A percentile compares a stretch with the other conserved stretches of the same genome.
Evolutionary conservation across 73 alveolate species (phyloP).

Genomic region (Blepharisma stoltei): DNA sequence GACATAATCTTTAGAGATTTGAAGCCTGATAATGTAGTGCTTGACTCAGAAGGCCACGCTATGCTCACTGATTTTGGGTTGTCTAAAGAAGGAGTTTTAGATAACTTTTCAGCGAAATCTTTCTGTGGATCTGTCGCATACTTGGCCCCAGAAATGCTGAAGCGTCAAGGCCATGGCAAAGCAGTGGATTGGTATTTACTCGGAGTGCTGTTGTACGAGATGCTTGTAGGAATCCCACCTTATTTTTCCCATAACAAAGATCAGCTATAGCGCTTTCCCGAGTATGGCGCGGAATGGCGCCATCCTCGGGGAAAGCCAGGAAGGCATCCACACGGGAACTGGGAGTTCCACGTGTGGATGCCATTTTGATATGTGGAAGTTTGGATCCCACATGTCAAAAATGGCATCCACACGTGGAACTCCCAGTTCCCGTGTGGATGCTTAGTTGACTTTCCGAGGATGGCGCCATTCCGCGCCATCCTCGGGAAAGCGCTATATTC

Average conservation of each 20-base stretch:
- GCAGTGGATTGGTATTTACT: slow-evolving; percentile 90
- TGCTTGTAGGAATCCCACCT: slow-evolving; percentile 86
- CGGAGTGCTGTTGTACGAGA: slow-evolving; percentile 86
- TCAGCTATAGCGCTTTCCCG: no score
- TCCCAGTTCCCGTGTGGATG: no score
- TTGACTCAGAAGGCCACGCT: slow-evolving; percentile 95
- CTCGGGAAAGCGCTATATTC: no score
- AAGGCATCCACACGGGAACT: no score
- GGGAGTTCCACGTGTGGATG: no score
- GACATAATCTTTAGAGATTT: slow-evolving; percentile 94
- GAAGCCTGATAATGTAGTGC: slow-evolving; percentile 93
- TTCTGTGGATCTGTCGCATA: slow-evolving; percentile 79
- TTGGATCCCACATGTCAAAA: no score
- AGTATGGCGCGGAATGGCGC: no score
- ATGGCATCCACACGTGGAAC: no score
- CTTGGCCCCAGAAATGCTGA: slow-evolving; percentile 88
- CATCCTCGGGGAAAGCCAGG: no score
- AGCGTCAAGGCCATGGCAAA: slow-evolving; percentile 84
- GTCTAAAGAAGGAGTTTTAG: slow-evolving; percentile 89
- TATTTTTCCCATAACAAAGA: slow-evolving; percentile 76
- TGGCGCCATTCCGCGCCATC: no score
- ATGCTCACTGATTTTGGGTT: slow-evolving; percentile 93
- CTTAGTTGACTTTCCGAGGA: no score
- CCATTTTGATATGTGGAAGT: no score
- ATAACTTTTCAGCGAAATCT: slow-evolving; percentile 47